These are phyloP conservation scores for Citrus australasica DNA, from an alignment of 345 rosid genomes.

Conservation along the genomic window DNA sequence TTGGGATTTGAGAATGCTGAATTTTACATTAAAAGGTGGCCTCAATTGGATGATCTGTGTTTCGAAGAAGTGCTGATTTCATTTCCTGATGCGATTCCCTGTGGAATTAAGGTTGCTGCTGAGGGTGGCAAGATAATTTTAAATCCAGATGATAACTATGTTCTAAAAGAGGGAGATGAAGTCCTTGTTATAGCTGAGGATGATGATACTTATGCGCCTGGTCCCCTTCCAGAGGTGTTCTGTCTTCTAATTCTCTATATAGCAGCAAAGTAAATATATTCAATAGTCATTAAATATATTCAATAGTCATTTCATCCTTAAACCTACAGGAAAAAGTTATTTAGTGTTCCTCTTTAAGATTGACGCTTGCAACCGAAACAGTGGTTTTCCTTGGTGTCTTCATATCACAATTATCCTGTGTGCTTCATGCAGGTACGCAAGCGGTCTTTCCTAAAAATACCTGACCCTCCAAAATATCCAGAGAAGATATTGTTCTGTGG, in stretches of 20 bases:
- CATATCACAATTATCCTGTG: conserved; percentile 8
- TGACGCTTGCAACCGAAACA: background rate
- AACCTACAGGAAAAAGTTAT: background rate
- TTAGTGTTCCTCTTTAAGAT: background rate
- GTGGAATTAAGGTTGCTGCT: conserved; percentile 82
- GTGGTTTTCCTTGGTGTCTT: conserved; percentile 3
- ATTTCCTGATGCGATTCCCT: conserved; percentile 86
- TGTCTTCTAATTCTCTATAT: conserved; percentile 17
- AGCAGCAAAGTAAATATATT: background rate
- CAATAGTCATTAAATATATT: background rate
- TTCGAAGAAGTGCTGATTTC: conserved; percentile 77
- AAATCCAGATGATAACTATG: conserved; percentile 73
- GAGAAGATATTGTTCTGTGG: conserved; percentile 91
- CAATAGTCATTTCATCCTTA: background rate
- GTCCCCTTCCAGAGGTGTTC: conserved; percentile 72
- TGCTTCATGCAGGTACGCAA: conserved; percentile 43
- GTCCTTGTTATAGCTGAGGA: conserved; percentile 95
- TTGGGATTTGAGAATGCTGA: conserved; percentile 92
- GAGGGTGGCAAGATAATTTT: conserved; percentile 70
- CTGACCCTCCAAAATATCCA: conserved; percentile 85
- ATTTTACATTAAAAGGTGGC: conserved; percentile 89
- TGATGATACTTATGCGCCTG: conserved; percentile 90
- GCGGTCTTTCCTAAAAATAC: conserved; percentile 50
- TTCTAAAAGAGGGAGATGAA: conserved; percentile 80
- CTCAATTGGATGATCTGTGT: conserved; percentile 65